phyloP scores from a whole-genome alignment of 768 basidiomycete genomes.

The Suillus plorans region DNA sequence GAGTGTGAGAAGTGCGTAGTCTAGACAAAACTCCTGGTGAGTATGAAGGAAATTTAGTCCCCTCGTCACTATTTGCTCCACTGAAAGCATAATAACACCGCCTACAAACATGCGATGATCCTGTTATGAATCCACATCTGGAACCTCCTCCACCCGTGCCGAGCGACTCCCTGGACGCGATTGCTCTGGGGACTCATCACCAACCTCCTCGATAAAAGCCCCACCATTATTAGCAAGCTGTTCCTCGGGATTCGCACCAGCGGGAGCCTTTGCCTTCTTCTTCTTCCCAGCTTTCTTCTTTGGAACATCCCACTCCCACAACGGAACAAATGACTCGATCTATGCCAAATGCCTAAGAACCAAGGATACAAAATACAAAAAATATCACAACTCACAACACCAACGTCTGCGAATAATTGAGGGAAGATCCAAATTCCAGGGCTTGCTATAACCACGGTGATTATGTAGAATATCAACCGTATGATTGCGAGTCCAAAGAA shows the following conservation, averaged over 20 bases:
- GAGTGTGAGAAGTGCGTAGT: not conserved
- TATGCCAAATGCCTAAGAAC: constrained; percentile 29
- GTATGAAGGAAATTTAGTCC: not conserved
- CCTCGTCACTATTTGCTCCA: not conserved
- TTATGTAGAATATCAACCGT: constrained; percentile 89
- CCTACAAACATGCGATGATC: not conserved
- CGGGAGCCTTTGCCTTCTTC: constrained; percentile 46
- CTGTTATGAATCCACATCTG: constrained; percentile 38
- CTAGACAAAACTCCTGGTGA: not conserved
- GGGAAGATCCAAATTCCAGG: constrained; percentile 99
- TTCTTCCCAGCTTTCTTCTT: constrained; percentile 71
- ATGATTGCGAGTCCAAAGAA: constrained; percentile 92
- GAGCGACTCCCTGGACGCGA: constrained; percentile 36
- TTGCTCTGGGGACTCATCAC: constrained; percentile 30
- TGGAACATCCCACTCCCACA: constrained; percentile 94
- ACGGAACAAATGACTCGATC: constrained; percentile 96
- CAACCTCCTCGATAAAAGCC: constrained; percentile 38
- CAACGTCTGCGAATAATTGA: constrained; percentile 95
- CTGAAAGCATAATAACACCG: not conserved
- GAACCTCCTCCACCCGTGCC: constrained; percentile 46
- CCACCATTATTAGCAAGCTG: constrained; percentile 42
- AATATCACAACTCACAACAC: constrained; percentile 74
- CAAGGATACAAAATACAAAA: not conserved
- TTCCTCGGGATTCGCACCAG: constrained; percentile 32
- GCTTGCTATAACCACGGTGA: constrained; percentile 80